Base-by-base conservation (phyloP, 257 asterid species). In the Ophiorrhiza pumila region DNA sequence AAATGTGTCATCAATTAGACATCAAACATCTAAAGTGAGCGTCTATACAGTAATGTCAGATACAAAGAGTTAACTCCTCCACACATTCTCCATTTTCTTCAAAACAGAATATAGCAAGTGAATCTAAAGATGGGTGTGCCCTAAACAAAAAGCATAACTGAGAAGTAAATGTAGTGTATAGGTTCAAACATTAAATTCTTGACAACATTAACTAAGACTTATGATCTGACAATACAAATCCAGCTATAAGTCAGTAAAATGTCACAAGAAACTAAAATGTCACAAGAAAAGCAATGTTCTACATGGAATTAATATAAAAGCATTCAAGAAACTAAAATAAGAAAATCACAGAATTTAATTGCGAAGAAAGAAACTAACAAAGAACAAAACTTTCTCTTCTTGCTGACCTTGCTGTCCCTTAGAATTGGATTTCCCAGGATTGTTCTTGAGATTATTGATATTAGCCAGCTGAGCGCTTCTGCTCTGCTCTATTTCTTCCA, bases 401-500 rank as follows among this genome's bases (percentile, higher is more conserved):
- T 83, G 77, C 77, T 82, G 79, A 76, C 35, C 42, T 2, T 37
- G 34, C 50, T 83, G 86, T 71, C 82, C 82, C 82, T 73, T 82
- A 57, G 90, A 23, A 60, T 13, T 69, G 41, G 82, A 43, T 15
- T 65, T 75, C 7, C 32, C 65, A 58, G 89, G 79, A 69, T 67
- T 82, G n/a, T 87, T 76, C 87, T 89, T 90, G 75, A 95, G 96
- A 71, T 79, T 90, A 73, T 87, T 88, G 53, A 92, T 65, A 69
- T 90, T 92, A 10, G 87, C 91, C 77, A 95, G 81, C 88, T 90
- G 98, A 47, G 97, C 98, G 74, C 69, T 80, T 72, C 85, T 90
- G 71, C 97, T 87, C 73, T 85, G 97, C 81, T 92, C 96, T 7
- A 90, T 84, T 74, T 92, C 99, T 74, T 90, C 91, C 92, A 89